phyloP scores from a whole-genome alignment of 73 alveolate species.

The Tetrahymena borealis region DNA sequence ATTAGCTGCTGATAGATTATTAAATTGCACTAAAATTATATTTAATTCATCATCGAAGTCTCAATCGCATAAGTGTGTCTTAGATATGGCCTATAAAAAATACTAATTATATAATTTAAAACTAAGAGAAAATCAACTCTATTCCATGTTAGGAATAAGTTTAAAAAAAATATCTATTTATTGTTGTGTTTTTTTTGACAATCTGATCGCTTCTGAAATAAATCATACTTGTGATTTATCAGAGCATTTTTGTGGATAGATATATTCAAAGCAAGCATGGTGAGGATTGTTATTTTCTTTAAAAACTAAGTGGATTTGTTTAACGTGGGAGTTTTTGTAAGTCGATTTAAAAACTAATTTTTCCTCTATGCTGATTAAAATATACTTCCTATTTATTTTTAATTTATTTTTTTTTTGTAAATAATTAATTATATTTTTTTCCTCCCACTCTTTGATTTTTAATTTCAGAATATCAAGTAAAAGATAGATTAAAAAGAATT shows the following conservation, averaged over 20 bases:
- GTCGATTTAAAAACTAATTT: neutral
- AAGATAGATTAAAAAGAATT: no score
- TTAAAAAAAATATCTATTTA: neutral
- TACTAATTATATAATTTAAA: neutral
- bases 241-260: neutral
- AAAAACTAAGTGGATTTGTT: neutral
- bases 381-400: neutral
- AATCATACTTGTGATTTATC: neutral
- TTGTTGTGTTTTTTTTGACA: neutral
- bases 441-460: no score
- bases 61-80: constrained; percentile 3
- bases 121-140: neutral
- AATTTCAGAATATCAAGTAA: no score
- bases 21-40: neutral
- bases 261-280: neutral
- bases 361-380: neutral
- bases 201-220: neutral
- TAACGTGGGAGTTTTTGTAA: neutral
- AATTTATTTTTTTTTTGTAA: neutral
- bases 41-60: neutral
- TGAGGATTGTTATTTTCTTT: neutral
- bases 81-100: neutral
- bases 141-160: neutral
- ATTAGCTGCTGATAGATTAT: neutral
- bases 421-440: neutral